Evolutionary conservation across 495 filamentous ascomycete genomes (phyloP).

Genomic region (Xylaria grammica): DNA sequence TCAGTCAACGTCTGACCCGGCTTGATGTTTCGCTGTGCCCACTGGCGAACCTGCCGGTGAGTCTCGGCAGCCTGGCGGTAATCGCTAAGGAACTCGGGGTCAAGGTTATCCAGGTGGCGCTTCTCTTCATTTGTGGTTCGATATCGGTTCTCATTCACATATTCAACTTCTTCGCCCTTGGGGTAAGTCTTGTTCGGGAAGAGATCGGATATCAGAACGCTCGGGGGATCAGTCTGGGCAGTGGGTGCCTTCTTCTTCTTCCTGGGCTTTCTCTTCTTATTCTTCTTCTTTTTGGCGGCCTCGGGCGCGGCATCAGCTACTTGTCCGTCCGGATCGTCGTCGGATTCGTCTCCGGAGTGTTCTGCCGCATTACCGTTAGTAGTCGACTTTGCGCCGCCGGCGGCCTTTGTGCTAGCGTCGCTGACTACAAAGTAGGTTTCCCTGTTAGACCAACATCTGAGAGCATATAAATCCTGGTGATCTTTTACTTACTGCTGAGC

Average conservation of each 20-base stretch:
- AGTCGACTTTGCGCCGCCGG: conserved; percentile 40
- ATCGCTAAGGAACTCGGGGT: conserved; percentile 82
- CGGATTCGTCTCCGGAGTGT: conserved; percentile 69
- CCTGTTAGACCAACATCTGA: conserved; percentile 18
- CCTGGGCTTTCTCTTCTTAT: conserved; percentile 87
- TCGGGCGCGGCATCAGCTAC: conserved; percentile 43
- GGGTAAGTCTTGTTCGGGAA: conserved; percentile 79
- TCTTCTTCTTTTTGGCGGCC: conserved; percentile 58
- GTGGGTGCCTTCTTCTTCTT: conserved; percentile 77
- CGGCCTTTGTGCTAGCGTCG: conserved; percentile 52
- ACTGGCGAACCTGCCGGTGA: conserved; percentile 86
- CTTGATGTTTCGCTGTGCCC: conserved; percentile 79
- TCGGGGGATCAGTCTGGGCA: conserved; percentile 76
- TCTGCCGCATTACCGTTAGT: conserved; percentile 58
- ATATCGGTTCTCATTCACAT: conserved; percentile 74
- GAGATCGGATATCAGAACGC: conserved; percentile 74
- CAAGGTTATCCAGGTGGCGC: conserved; percentile 80
- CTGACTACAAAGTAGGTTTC: conserved; percentile 30
- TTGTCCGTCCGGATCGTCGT: conserved; percentile 61
- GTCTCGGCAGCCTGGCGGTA: conserved; percentile 88
- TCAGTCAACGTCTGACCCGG: conserved; percentile 81
- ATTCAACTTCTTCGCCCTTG: conserved; percentile 80
- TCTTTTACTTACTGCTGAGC: conserved; percentile 45
- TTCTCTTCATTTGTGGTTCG: conserved; percentile 89
- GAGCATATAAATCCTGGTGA: background rate